These are phyloP conservation scores for Schwanniomyces yamadae DNA, from an alignment of 805 yeast species.

Conservation along the genomic window DNA sequence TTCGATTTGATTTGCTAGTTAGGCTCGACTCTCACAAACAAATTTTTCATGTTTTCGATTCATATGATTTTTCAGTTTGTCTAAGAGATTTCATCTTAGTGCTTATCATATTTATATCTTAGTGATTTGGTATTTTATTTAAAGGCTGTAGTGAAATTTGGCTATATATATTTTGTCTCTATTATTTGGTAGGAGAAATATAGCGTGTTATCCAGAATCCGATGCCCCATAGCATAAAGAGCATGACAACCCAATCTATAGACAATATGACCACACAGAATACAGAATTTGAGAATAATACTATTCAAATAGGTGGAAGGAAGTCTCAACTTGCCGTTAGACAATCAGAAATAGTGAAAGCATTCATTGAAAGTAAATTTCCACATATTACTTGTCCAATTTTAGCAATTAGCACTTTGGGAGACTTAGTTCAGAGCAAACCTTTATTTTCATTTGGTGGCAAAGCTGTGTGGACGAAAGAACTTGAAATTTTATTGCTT, in stretches of 20 bases:
- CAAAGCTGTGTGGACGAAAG: slow-evolving; percentile 94
- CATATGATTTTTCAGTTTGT: too few relatives aligned
- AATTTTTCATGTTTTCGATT: too few relatives aligned
- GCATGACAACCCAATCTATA: neutral
- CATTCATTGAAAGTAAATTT: slow-evolving; percentile 53
- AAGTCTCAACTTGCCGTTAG: slow-evolving; percentile 82
- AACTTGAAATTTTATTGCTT: slow-evolving; percentile 76
- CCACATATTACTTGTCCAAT: slow-evolving; percentile 74
- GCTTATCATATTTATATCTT: too few relatives aligned
- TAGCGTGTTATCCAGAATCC: too few relatives aligned
- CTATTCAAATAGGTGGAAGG: slow-evolving; percentile 76
- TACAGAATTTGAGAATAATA: slow-evolving; percentile 1
- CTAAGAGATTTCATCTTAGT: too few relatives aligned
- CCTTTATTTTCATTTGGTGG: slow-evolving; percentile 96
- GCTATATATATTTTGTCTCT: too few relatives aligned
- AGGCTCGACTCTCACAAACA: too few relatives aligned
- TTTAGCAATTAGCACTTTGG: slow-evolving; percentile 78
- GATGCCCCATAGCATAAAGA: slow-evolving; percentile 3
- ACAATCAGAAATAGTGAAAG: slow-evolving; percentile 76
- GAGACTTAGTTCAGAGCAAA: slow-evolving; percentile 81
- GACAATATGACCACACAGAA: neutral
- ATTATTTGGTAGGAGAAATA: too few relatives aligned
- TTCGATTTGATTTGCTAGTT: slow-evolving; percentile 1
- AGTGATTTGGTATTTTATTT: too few relatives aligned
- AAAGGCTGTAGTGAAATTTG: too few relatives aligned